Evolutionary conservation across 805 yeast genomes (phyloP), one percentile per base, ranked within the genome.

Genomic region (Ogataea naganishii): DNA sequence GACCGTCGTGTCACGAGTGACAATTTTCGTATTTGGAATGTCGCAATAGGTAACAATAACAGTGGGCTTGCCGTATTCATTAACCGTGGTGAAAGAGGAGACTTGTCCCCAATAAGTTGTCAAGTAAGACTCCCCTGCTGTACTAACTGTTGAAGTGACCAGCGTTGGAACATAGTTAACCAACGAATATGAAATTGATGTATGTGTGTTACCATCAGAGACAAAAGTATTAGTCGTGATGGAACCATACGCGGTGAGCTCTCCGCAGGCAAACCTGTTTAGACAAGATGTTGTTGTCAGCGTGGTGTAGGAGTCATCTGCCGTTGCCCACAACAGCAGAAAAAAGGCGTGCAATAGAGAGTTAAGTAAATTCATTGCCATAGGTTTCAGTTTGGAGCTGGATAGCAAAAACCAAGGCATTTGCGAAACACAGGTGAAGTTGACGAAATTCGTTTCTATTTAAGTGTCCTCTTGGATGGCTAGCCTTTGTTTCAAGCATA

Each of bases 31-130:
- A n/a, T 32, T 36, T 3, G 40, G 35, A 20, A 47, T 39, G 19
- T 35, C 46, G 32, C 53, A 48, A 17, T 41, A 44, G 15, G 53
- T 48, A 9, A 45, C 38, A 18, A 42, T 32, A 4, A 35, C 37
- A 3, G 38, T 32, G 3, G 35, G 21, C 12, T 31, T 30, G 9
- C 50, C 51, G 20, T 37, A 36, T n/a, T 35, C 39, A 21, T 40
- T 27, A 29, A 35, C 37, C 4, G 38, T 32, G 8, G 39, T 30
- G 6, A 38, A 28, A 14, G 36, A 34, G 22, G 47, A 42, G 12
- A 40, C 35, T 26, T 39, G 32, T 25, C 38, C 35, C 49, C 50
- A 48, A 11, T 35, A 21, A 4, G 25, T 16, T 13, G 31, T 6
- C 3, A 6, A 7, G 13, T n/a, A 27, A 7, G 32, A 21, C 3